Evolutionary conservation across 345 rosid species (phyloP), one percentile per base, ranked within the genome.

Genomic region (Conringia planisiliqua): DNA sequence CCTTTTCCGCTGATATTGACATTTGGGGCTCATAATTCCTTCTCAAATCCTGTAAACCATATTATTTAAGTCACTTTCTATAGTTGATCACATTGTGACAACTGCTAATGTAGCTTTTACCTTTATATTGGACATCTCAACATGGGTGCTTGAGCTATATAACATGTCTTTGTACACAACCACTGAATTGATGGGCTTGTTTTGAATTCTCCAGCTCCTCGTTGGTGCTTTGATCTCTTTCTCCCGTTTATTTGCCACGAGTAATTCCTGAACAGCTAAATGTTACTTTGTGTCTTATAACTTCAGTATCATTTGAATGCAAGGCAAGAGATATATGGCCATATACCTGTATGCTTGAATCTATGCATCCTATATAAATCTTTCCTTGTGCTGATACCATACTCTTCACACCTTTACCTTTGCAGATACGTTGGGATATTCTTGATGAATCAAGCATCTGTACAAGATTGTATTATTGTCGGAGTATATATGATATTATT

Each of bases 341-440:
- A 26, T 35, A 5, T 60, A 91, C 98, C 92, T 86, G 92, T 82
- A 91, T 86, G 84, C 98, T 88, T 65, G 98, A 88, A 83, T 94
- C 96, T 46, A 13, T 61, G 82, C 96, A 91, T 69, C 98, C 97
- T 4, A 81, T 44, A 17, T 89, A 94, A 47, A 89, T 81, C 85
- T 84, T 94, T 78, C 93, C 97, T 55, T 80, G 88, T 0, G 81
- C n/a, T 68, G 80, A 63, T 29, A 68, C 84, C 85, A 88, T 86
- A 84, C 90, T 83, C 68, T 86, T 89, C 55, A 82, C 87, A 32
- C 81, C 83, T 78, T 86, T 91, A 44, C 82, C 76, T 78, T 81
- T 88, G 82, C 83, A 87, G 48, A 85, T 70, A 52, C 82, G 83
- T 59, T 79, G 90, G 22, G 81, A 66, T 33, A 50, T 71, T 83